A percentile compares a stretch with the other conserved stretches of the same genome.
These are phyloP conservation scores for Cryptomeria japonica DNA, from an alignment of 75 land plant genomes.

Conservation along the genomic window DNA sequence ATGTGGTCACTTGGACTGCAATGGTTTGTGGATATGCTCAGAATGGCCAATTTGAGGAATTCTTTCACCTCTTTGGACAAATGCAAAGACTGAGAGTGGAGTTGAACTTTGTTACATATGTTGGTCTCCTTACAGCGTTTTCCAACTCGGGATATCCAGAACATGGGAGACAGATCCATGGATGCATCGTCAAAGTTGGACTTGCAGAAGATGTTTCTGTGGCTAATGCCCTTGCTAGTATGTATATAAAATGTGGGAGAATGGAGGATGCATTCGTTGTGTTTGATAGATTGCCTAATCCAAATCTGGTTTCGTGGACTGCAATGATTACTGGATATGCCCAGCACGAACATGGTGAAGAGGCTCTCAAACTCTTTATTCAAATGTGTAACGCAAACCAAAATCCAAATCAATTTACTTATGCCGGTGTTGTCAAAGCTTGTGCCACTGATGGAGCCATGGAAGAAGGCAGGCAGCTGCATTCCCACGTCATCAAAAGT, in stretches of 20 bases:
- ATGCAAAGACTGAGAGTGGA: background rate
- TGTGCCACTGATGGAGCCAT: constrained; percentile 21
- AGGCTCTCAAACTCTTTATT: constrained; percentile 36
- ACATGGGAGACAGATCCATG: constrained; percentile 9
- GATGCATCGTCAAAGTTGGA: constrained; percentile 5
- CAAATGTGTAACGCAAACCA: constrained; percentile 36
- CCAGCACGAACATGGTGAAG: constrained; percentile 36
- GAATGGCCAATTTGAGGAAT: constrained; percentile 7
- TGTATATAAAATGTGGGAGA: constrained; percentile 34
- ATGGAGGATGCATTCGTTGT: constrained; percentile 35
- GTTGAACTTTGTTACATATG: constrained; percentile 7
- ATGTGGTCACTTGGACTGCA: constrained; percentile 34
- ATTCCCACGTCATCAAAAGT: constrained; percentile 37
- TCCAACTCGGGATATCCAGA: background rate
- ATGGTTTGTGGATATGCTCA: constrained; percentile 18
- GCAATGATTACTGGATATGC: constrained; percentile 66
- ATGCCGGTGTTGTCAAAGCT: constrained; percentile 52
- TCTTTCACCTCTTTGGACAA: constrained; percentile 8
- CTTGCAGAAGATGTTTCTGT: constrained; percentile 13
- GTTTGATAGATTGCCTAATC: constrained; percentile 43
- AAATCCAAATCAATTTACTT: constrained; percentile 51
- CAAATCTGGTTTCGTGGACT: constrained; percentile 62
- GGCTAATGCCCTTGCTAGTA: constrained; percentile 13
- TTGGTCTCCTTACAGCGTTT: constrained; percentile 7
- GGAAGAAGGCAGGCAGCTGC: constrained; percentile 25